Conservation (phyloP, 78 protist genomes). For the Cavenderia fasciculata region DNA sequence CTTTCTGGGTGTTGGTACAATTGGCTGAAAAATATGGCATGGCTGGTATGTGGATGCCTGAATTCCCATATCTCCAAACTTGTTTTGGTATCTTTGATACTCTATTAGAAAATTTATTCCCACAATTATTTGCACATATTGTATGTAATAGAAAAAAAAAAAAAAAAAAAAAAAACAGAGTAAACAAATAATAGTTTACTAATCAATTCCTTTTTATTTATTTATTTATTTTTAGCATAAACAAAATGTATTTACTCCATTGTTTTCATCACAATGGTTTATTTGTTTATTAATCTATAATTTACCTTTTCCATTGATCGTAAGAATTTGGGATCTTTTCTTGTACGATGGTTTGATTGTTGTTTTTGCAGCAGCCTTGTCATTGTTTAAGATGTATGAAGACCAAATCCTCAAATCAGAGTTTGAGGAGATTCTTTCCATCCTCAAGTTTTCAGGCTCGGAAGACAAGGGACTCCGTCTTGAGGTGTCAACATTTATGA, state of each 20-base stretch:
- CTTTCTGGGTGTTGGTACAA: slow-evolving; percentile 75
- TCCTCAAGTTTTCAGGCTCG: slow-evolving; percentile 39
- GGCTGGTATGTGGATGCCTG: slow-evolving; percentile 71
- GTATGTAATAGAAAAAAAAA: slow-evolving; percentile 20
- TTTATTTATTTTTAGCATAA: slow-evolving; percentile 2
- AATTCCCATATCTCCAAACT: slow-evolving; percentile 67
- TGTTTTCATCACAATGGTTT: slow-evolving; percentile 74
- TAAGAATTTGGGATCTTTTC: slow-evolving; percentile 87
- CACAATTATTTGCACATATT: slow-evolving; percentile 34
- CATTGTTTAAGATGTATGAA: slow-evolving; percentile 70
- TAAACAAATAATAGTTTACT: neutral
- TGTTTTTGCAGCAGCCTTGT: slow-evolving; percentile 61
- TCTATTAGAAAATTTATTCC: slow-evolving; percentile 32
- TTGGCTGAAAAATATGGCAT: slow-evolving; percentile 63
- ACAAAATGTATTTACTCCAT: slow-evolving; percentile 59
- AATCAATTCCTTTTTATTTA: neutral
- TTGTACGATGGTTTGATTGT: slow-evolving; percentile 76
- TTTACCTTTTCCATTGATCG: slow-evolving; percentile 77
- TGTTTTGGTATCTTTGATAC: slow-evolving; percentile 22
- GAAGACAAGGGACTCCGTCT: slow-evolving; percentile 19
- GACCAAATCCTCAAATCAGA: slow-evolving; percentile 60
- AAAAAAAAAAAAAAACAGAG: no score
- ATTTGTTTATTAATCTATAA: slow-evolving; percentile 65
- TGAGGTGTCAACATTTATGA: slow-evolving; percentile 37
- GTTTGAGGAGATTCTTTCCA: slow-evolving; percentile 54